Conservation (phyloP, 1,139 yeast species). For the Casaregolazyma suthepensis region DNA sequence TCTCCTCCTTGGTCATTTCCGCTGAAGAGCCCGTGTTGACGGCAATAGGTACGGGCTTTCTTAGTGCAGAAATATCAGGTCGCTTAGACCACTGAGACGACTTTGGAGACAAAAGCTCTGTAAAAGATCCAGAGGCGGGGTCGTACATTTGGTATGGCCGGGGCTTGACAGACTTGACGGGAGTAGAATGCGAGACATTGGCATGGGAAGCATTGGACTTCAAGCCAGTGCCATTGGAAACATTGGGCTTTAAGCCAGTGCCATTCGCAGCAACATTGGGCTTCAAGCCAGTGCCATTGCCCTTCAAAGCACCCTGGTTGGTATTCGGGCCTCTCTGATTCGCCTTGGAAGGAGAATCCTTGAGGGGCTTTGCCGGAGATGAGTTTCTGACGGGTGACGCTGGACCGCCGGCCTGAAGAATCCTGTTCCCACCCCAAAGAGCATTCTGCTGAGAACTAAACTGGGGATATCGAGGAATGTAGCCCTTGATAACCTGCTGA, state of each 20-base stretch:
- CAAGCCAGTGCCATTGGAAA: neutral
- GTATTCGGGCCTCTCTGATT: neutral
- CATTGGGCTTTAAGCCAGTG: neutral
- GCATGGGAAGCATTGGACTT: too few species aligned
- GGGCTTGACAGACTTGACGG: neutral
- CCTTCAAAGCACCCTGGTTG: neutral
- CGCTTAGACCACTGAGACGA: constrained; percentile 23
- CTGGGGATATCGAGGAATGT: neutral
- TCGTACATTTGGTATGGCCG: neutral
- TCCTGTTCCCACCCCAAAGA: neutral
- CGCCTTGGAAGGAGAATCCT: constrained; percentile 2
- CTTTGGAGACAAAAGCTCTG: constrained; percentile 25
- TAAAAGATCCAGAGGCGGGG: constrained; percentile 5
- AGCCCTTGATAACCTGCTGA: neutral
- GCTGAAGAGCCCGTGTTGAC: neutral
- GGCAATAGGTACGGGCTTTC: constrained; percentile 13
- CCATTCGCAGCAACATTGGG: neutral
- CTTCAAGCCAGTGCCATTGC: neutral
- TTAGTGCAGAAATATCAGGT: constrained; percentile 13
- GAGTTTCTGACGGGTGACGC: neutral
- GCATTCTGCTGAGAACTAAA: neutral
- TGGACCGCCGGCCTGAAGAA: neutral
- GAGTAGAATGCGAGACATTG: neutral
- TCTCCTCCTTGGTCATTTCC: constrained; percentile 1
- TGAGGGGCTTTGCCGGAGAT: constrained; percentile 1